Conservation (phyloP, 306 rosid species). For the Casuarina glauca region DNA sequence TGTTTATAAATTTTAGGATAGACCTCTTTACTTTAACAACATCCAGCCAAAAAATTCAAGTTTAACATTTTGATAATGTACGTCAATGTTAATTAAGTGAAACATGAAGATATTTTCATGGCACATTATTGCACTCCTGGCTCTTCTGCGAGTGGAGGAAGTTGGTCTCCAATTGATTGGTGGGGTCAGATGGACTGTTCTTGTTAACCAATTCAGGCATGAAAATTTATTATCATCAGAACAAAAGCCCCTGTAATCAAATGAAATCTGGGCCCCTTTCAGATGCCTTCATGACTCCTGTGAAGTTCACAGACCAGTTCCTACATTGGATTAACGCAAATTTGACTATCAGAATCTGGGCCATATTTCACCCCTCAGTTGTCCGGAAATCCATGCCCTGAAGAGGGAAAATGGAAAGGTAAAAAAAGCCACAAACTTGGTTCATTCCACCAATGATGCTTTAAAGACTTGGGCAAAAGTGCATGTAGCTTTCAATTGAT, state of each 20-base stretch:
- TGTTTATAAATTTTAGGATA: no score
- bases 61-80: no score
- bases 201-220: not conserved
- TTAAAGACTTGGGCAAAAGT: constrained; percentile 39
- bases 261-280: constrained; percentile 41
- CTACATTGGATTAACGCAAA: constrained; percentile 25
- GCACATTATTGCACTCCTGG: no score
- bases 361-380: constrained; percentile 27
- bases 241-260: constrained; percentile 12
- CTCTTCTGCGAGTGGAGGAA: not conserved
- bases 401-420: constrained; percentile 24
- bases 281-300: constrained; percentile 38
- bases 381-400: not conserved
- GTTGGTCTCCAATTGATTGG: not conserved
- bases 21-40: no score
- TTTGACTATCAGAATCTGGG: constrained; percentile 39
- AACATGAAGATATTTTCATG: no score
- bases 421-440: constrained; percentile 27
- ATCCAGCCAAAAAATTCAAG: not conserved
- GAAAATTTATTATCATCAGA: not conserved
- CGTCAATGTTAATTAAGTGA: no score
- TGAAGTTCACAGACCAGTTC: constrained; percentile 34
- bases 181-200: not conserved
- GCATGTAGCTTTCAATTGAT: constrained; percentile 46
- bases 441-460: constrained; percentile 35